Conservation (phyloP, 345 rosid species). For the Garcia nutans region DNA sequence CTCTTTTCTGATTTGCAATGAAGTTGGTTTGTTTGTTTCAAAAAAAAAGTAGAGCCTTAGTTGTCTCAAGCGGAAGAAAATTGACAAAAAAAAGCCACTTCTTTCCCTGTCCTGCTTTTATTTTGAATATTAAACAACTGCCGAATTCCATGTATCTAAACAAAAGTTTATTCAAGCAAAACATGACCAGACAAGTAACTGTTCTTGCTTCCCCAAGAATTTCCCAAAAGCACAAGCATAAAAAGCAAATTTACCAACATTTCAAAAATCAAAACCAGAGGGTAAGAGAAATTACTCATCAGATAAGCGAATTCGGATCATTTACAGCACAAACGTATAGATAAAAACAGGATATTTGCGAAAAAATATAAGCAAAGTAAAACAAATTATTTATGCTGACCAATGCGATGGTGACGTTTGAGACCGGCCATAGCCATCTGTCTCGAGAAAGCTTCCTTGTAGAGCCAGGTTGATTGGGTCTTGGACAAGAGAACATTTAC, state of each 20-base stretch:
- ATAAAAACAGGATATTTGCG: not conserved
- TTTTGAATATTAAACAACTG: not conserved
- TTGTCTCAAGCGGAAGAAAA: not conserved
- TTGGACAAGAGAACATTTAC: constrained; percentile 38
- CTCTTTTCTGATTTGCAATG: too few relatives aligned
- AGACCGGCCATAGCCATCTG: constrained; percentile 86
- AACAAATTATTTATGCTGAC: constrained; percentile 33
- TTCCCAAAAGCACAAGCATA: not conserved
- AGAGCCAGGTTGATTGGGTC: constrained; percentile 33
- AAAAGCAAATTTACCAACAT: not conserved
- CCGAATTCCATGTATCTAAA: not conserved
- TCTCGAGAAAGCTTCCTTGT: constrained; percentile 56
- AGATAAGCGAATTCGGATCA: not conserved
- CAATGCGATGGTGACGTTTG: constrained; percentile 76
- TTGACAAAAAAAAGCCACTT: not conserved
- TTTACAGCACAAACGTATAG: not conserved
- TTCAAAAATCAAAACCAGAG: not conserved
- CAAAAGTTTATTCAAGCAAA: not conserved
- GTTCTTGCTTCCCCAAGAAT: not conserved
- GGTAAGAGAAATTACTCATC: not conserved
- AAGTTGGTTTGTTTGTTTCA: too few relatives aligned
- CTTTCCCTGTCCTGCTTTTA: not conserved
- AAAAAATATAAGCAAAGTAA: not conserved
- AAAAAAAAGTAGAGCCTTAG: not conserved
- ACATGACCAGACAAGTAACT: not conserved